Conservation (phyloP, 768 basidiomycete species). For the Russula vinacea region DNA sequence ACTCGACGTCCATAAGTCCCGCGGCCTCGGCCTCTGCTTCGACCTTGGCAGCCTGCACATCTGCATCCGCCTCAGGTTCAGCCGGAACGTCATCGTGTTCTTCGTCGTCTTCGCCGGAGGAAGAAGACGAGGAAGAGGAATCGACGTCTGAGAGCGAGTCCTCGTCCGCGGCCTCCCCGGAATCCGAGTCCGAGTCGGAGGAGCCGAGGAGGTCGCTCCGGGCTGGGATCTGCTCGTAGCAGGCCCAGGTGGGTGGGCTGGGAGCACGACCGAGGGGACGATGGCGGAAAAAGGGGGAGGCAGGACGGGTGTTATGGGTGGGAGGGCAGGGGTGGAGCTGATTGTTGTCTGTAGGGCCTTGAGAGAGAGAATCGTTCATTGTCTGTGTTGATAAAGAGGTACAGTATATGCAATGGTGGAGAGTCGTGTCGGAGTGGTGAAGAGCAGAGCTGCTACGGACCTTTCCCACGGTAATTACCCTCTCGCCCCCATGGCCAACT, state of each 20-base stretch:
- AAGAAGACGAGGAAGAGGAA: constrained; percentile 39
- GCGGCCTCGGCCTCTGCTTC: constrained; percentile 36
- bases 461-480: constrained; percentile 22
- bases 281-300: constrained; percentile 54
- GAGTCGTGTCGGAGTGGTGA: neutral
- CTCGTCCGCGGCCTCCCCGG: constrained; percentile 21
- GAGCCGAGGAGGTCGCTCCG: constrained; percentile 22
- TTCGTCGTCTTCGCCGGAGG: constrained; percentile 21
- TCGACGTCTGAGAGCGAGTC: constrained; percentile 26
- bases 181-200: constrained; percentile 40
- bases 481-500: constrained; percentile 69
- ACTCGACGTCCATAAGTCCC: constrained; percentile 33
- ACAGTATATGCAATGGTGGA: too few species aligned
- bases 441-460: neutral
- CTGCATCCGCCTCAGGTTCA: constrained; percentile 33
- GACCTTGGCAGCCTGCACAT: neutral
- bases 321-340: constrained; percentile 15
- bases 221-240: constrained; percentile 78
- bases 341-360: constrained; percentile 17
- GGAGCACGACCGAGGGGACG: constrained; percentile 76
- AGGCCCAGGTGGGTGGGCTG: constrained; percentile 84
- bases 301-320: constrained; percentile 22
- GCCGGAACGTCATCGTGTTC: neutral
- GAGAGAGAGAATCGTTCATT: constrained; percentile 18
- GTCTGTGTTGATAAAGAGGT: neutral